Conservation (phyloP, 371 early-diverging fungal species). For the Lichtheimia ornata region DNA sequence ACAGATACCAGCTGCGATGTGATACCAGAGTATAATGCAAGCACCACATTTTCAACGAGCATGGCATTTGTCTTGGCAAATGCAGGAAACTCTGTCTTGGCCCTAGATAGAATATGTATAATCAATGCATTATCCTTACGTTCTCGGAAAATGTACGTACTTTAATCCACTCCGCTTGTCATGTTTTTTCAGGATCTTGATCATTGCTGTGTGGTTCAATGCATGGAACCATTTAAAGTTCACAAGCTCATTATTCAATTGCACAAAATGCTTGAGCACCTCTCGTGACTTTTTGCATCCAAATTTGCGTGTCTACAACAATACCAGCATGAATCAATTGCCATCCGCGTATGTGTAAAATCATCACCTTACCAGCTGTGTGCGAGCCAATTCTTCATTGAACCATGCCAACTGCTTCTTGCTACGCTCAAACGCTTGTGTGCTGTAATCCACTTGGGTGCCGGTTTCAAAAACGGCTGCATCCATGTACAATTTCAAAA, state of each 20-base stretch:
- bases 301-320: constrained; percentile 17
- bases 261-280: constrained; percentile 56
- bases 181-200: constrained; percentile 83
- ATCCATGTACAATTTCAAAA: constrained; percentile 68
- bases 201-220: constrained; percentile 76
- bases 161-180: constrained; percentile 76
- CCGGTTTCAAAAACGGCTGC: constrained; percentile 61
- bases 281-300: constrained; percentile 41
- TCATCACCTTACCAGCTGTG: constrained; percentile 24
- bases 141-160: constrained; percentile 24
- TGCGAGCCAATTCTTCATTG: constrained; percentile 43
- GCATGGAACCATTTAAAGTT: constrained; percentile 67
- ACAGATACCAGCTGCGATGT: constrained; percentile 54
- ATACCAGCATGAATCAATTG: background rate
- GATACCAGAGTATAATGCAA: constrained; percentile 26
- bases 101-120: constrained; percentile 14
- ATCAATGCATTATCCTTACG: background rate
- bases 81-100: constrained; percentile 31
- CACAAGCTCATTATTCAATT: constrained; percentile 67
- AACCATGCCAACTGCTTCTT: constrained; percentile 62
- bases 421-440: constrained; percentile 49
- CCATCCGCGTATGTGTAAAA: background rate
- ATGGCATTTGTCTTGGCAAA: constrained; percentile 34
- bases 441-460: constrained; percentile 33
- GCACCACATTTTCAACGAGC: constrained; percentile 28